These are phyloP conservation scores for Kodamaea sp. DNA, from an alignment of 1,139 yeast species.

Conservation along the genomic window DNA sequence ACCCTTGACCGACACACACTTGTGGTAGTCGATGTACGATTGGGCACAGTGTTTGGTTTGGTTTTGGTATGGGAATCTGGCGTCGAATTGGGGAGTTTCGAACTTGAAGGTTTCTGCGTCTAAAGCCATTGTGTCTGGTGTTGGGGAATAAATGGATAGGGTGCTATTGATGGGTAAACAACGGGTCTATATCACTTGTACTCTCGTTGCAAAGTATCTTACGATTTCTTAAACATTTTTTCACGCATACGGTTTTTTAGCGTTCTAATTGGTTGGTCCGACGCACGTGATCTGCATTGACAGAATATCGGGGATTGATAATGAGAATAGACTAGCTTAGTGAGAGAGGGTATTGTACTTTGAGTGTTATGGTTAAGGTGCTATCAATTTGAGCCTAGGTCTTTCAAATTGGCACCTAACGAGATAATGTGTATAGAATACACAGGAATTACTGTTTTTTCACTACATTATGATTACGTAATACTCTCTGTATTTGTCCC, in stretches of 20 bases:
- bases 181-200: too few species aligned
- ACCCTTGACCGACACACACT: constrained; percentile 94
- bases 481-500: too few species aligned
- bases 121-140: constrained; percentile 37
- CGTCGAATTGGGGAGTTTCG: constrained; percentile 85
- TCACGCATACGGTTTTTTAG: constrained; percentile 9
- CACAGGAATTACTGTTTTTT: too few species aligned
- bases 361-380: too few species aligned
- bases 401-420: too few species aligned
- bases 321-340: too few species aligned
- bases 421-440: too few species aligned
- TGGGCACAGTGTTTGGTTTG: constrained; percentile 99
- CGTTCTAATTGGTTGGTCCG: constrained; percentile 12
- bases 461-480: too few species aligned
- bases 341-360: too few species aligned
- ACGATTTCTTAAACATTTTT: constrained; percentile 9
- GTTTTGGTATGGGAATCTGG: constrained; percentile 95
- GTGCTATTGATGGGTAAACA: not conserved
- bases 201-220: not conserved
- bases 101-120: constrained; percentile 54
- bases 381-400: too few species aligned
- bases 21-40: constrained; percentile 96
- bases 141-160: too few species aligned
- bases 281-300: constrained; percentile 7
- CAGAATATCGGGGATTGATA: too few species aligned